Base-by-base conservation (phyloP, 495 filamentous ascomycete genomes). In the Jackrogersella multiformis region DNA sequence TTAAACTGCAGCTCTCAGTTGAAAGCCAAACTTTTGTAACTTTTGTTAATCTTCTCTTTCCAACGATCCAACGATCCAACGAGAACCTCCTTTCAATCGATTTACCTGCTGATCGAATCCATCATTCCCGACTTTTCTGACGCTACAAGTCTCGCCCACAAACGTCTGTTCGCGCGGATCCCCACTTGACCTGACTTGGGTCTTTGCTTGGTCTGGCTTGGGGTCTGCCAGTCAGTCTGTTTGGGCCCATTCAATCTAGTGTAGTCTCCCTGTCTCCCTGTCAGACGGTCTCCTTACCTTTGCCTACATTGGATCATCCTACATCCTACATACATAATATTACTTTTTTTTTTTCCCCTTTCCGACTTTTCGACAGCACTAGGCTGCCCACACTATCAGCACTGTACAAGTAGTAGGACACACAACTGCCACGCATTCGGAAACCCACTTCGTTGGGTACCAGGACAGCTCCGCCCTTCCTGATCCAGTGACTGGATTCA, bases 401-500 rank as follows among this genome's bases (percentile, higher is more conserved):
- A 66, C 63, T 66, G 63, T 69, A 69, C 59, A 34, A 54, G 32
- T 44, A 64, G 51, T 55, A 64, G 53, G 54, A 62, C 57, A 63
- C 39, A 60, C 62, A 53, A 44, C 61, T 66, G 61, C 67, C 67
- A 70, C 67, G 67, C 61, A 69, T 59, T 56, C 56, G 21, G 42
- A 57, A 64, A 70, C 67, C 67, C 67, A 70, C 67, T 70, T 70
- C 38, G 67, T 70, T 70, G 67, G 67, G 67, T 70, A 70, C 30
- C 67, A 70, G 67, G 67, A 70, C 67, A 70, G 61, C 67, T 70
- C 67, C 67, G 67, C 67, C 61, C 32, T 64, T 46, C 59, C 60
- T 69, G 67, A 70, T 70, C 62, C 45, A 62, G 67, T 70, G 67
- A 62, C 67, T 64, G 67, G 67, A 70, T 66, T 70, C 67, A 70